phyloP scores from a whole-genome alignment of 2,329 filamentous ascomycete species.

The Teratosphaeria zuluensis region DNA sequence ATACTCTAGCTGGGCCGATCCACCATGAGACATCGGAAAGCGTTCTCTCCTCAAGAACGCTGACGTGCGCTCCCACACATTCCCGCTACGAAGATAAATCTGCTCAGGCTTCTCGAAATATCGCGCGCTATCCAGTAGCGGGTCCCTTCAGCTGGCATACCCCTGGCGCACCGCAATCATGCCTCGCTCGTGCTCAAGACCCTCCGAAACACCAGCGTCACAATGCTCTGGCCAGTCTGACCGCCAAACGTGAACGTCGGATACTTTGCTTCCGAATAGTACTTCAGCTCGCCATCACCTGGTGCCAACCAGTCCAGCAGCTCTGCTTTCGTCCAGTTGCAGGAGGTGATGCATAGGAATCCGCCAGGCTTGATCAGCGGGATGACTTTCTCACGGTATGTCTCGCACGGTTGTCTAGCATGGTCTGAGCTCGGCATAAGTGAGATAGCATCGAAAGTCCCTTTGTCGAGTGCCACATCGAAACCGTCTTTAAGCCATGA shows the following conservation, averaged over 20 bases:
- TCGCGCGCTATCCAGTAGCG: not conserved
- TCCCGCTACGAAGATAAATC: not conserved
- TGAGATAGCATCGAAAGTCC: constrained; percentile 91
- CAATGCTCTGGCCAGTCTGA: constrained; percentile 77
- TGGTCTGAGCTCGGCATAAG: constrained; percentile 34
- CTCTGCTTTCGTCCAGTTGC: constrained; percentile 95
- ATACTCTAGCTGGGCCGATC: no score
- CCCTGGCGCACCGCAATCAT: not conserved
- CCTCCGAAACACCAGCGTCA: constrained; percentile 46
- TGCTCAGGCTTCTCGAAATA: not conserved
- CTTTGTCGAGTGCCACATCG: constrained; percentile 93
- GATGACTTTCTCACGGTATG: constrained; percentile 61
- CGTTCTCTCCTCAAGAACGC: no score
- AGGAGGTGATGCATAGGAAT: constrained; percentile 79
- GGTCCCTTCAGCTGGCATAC: not conserved
- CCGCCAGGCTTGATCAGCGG: constrained; percentile 60
- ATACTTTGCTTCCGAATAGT: constrained; percentile 65
- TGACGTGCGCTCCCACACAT: no score
- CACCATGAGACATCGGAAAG: no score
- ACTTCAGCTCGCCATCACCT: constrained; percentile 42
- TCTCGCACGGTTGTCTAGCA: constrained; percentile 47
- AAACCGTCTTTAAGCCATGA: constrained; percentile 59
- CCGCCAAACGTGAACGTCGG: constrained; percentile 84
- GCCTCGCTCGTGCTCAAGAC: not conserved
- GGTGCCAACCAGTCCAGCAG: constrained; percentile 66